Percentiles rank a stretch among this genome's conserved stretches.
phyloP scores from a whole-genome alignment of 1,139 yeast genomes.

The Geotrichum phurueaensis region DNA sequence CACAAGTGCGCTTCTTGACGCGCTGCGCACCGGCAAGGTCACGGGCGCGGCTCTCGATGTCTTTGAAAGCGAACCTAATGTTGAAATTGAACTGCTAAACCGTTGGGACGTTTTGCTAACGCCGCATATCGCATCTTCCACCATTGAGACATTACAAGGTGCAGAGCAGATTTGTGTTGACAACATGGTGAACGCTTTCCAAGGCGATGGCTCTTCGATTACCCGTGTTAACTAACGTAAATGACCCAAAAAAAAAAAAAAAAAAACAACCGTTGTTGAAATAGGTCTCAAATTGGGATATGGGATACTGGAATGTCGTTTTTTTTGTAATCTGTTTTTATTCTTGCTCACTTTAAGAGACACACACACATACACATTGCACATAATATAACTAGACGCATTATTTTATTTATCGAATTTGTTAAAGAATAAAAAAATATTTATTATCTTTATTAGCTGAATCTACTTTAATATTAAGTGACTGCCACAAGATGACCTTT shows the following conservation, averaged over 20 bases:
- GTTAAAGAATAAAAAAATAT: too few species aligned
- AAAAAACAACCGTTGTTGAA: not conserved
- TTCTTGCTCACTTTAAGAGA: too few species aligned
- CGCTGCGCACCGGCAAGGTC: conserved; percentile 63
- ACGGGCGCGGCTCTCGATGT: conserved; percentile 60
- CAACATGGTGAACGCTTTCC: conserved; percentile 44
- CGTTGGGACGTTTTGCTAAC: conserved; percentile 67
- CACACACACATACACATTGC: too few species aligned
- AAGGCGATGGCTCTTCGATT: conserved; percentile 13
- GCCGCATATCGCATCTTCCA: conserved; percentile 76
- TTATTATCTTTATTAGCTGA: too few species aligned
- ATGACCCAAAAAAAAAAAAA: conserved; percentile 2
- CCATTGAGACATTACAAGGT: conserved; percentile 42
- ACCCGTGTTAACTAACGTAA: conserved; percentile 14
- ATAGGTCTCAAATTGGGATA: too few species aligned
- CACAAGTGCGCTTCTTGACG: conserved; percentile 55
- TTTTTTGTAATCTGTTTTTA: too few species aligned
- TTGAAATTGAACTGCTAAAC: conserved; percentile 47
- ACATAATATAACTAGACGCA: too few species aligned
- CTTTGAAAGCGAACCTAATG: conserved; percentile 61
- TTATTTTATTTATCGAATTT: too few species aligned
- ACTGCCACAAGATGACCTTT: too few species aligned
- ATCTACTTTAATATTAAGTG: too few species aligned
- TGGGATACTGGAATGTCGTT: too few species aligned
- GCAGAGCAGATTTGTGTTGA: conserved; percentile 45